phyloP scores from a whole-genome alignment of 495 filamentous ascomycete genomes.

The Lepraria neglecta region DNA sequence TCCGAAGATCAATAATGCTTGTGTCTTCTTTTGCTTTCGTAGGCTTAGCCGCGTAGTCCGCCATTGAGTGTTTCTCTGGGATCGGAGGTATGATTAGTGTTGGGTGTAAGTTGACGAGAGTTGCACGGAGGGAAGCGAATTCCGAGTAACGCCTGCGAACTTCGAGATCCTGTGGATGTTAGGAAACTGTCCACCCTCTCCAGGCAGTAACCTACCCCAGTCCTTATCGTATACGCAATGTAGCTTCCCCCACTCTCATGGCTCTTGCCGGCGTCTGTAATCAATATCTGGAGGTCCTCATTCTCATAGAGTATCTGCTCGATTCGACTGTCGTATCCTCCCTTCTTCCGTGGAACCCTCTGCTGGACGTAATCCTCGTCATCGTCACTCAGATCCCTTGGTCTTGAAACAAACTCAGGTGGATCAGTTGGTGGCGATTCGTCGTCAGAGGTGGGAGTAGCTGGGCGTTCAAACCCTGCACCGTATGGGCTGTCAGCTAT shows the following conservation, averaged over 20 bases:
- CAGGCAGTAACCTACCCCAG: conserved; percentile 60
- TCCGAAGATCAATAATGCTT: conserved; percentile 89
- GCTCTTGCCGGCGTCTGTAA: conserved; percentile 92
- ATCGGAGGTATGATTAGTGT: conserved; percentile 94
- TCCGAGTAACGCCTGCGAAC: conserved; percentile 94
- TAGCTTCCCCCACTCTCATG: conserved; percentile 80
- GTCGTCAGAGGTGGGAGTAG: conserved; percentile 44
- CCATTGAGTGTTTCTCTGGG: conserved; percentile 97
- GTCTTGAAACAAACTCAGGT: conserved; percentile 53
- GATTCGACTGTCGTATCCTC: conserved; percentile 87
- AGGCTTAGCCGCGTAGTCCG: conserved; percentile 94
- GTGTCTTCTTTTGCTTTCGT: conserved; percentile 97
- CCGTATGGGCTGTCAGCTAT: neutral
- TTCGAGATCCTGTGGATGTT: conserved; percentile 68
- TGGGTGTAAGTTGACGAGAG: conserved; percentile 82
- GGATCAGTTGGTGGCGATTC: conserved; percentile 46
- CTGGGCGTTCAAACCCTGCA: conserved; percentile 37
- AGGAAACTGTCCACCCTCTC: conserved; percentile 15
- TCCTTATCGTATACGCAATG: conserved; percentile 95
- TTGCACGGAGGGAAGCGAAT: conserved; percentile 86
- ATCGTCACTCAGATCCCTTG: conserved; percentile 54
- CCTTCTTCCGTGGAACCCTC: conserved; percentile 57
- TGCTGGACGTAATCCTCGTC: conserved; percentile 49
- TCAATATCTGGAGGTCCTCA: conserved; percentile 78
- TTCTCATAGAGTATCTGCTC: conserved; percentile 96